Conservation (phyloP, 768 basidiomycete species). For the Ramaria sp. region DNA sequence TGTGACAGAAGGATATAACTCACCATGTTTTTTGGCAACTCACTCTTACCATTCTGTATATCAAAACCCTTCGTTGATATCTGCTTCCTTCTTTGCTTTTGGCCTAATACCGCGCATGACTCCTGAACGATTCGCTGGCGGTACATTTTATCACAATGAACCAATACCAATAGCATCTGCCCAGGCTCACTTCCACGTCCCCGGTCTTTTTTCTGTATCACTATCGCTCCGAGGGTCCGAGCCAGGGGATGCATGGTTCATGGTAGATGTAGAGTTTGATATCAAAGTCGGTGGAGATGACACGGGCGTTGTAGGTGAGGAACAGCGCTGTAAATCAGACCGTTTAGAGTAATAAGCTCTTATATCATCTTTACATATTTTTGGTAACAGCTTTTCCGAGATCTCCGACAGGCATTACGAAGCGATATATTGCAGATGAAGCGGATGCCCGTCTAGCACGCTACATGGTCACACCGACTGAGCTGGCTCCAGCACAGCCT, state of each 20-base stretch:
- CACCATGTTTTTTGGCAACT: too few species aligned
- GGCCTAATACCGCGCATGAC: too few species aligned
- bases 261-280: conserved; percentile 66
- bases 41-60: too few species aligned
- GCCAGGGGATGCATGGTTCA: conserved; percentile 74
- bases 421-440: conserved; percentile 60
- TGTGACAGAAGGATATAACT: too few species aligned
- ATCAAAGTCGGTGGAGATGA: conserved; percentile 65
- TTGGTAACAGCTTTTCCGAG: conserved; percentile 56
- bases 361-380: background rate
- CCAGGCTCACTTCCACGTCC: conserved; percentile 65
- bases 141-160: conserved; percentile 11
- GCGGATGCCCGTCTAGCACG: conserved; percentile 57
- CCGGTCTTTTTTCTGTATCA: conserved; percentile 62
- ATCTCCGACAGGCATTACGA: conserved; percentile 49
- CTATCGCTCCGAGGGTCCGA: conserved; percentile 65
- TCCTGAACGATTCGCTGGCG: too few species aligned
- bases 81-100: too few species aligned
- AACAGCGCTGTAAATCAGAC: background rate
- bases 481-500: background rate
- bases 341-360: background rate
- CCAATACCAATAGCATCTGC: conserved; percentile 41
- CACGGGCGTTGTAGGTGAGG: conserved; percentile 57
- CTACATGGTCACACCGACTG: conserved; percentile 31
- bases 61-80: too few species aligned